Base-by-base conservation (phyloP, 805 yeast species). In the Metschnikowia baotianmanensis region DNA sequence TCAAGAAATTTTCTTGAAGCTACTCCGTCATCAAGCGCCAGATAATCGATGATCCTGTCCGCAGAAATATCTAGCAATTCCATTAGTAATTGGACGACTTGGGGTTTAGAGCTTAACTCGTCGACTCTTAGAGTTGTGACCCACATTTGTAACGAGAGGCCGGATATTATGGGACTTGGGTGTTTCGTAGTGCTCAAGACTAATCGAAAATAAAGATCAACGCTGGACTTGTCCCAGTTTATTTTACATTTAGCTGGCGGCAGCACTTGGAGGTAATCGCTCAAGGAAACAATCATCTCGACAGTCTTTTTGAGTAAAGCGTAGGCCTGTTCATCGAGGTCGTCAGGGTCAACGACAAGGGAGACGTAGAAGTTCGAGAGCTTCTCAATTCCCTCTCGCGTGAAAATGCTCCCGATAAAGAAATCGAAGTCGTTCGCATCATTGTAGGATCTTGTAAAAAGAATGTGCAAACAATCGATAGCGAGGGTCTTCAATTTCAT, bases 71-170 rank as follows among this genome's bases (percentile, higher is more conserved):
- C 86, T 34, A 95, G 66, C 29, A 93, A 65, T 12, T 78, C 80
- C 13, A 93, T 83, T 41, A 86, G 65, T 12, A 83, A 62, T 6
- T 65, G 65, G 38, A 72, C 71, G 30, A 84, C 78, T 31, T 77
- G 75, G 5, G 72, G 69, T 48, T 73, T 75, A 10, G 79, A 77
- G 44, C 82, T 71, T 34, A 85, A 69, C 45, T 82, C 86, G 51
- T 89, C 96, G 42, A 82, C 78, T 53, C 99, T 75, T 37, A 95
- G 66, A 50, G 91, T 79, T 2, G 91, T 78, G 46, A 95, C 88
- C 99, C 99, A 95, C 67, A 93, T 84, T 58, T 89, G 96, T 38
- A 93, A 65, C 0, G 96, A 86, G 13, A 93, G 72, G 0, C 96
- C 96, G 36, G 96, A 83, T 3, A 91, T 82, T n/a, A 91, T 83